Conservation (phyloP, 768 basidiomycete genomes). For the Tylopilus balloui region DNA sequence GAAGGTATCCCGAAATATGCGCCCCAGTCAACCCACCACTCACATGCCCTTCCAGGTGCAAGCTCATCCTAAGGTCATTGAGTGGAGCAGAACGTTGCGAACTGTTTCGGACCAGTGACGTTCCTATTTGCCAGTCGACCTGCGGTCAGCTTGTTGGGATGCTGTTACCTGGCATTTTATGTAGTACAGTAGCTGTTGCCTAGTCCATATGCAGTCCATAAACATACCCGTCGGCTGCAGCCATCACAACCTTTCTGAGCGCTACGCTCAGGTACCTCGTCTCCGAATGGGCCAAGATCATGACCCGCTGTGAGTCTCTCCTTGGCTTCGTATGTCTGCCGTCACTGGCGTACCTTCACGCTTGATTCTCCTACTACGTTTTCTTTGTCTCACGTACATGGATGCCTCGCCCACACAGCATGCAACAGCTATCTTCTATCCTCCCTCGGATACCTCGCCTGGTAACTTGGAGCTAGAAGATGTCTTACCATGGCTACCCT, state of each 20-base stretch:
- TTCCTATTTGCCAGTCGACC: neutral
- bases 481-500: neutral
- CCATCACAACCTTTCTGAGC: neutral
- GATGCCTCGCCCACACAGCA: neutral
- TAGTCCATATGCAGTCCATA: conserved; percentile 6
- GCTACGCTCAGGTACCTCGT: neutral
- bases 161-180: neutral
- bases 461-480: neutral
- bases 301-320: neutral
- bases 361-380: neutral
- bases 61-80: conserved; percentile 66
- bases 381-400: neutral
- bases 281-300: neutral
- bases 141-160: neutral
- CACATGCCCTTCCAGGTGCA: conserved; percentile 44
- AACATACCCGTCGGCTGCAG: no score
- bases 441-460: neutral
- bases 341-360: conserved; percentile 1
- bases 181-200: neutral
- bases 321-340: neutral
- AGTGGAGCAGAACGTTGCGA: conserved; percentile 69
- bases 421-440: neutral
- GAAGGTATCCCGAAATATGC: conserved; percentile 47
- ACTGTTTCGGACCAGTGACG: conserved; percentile 33
- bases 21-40: neutral